Evolutionary conservation across 2,329 filamentous ascomycete species (phyloP).

Genomic region (Aspergillus intermedius): DNA sequence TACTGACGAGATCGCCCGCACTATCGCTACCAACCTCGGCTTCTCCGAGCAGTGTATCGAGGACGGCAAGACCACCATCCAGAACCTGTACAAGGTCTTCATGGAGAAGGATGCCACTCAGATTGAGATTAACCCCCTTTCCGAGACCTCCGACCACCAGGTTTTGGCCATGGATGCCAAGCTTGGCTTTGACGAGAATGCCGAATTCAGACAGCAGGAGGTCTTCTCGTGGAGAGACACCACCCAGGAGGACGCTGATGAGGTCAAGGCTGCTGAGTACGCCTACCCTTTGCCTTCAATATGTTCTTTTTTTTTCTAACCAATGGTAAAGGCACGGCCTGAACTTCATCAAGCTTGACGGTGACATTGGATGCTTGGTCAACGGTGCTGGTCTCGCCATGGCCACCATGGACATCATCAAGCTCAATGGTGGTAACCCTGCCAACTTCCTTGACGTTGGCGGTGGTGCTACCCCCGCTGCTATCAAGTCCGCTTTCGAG

Average conservation of each 20-base stretch:
- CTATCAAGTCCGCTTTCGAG: constrained; percentile 96
- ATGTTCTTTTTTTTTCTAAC: constrained; percentile 9
- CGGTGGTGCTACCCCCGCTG: constrained; percentile 90
- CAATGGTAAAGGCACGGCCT: constrained; percentile 55
- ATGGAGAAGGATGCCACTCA: constrained; percentile 97
- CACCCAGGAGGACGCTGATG: constrained; percentile 92
- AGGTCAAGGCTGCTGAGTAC: constrained; percentile 91
- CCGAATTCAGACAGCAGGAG: constrained; percentile 96
- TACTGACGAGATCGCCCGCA: constrained; percentile 86
- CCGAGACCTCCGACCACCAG: constrained; percentile 96
- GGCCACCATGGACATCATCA: constrained; percentile 99
- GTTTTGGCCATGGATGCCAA: constrained; percentile 99
- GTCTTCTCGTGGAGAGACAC: constrained; percentile 90
- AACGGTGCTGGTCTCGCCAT: constrained; percentile 98
- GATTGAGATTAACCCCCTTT: constrained; percentile 99
- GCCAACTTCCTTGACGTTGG: constrained; percentile 99
- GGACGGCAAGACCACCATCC: constrained; percentile 90
- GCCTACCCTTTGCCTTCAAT: constrained; percentile 9
- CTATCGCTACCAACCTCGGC: constrained; percentile 84
- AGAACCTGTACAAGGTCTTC: constrained; percentile 99
- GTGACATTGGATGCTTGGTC: constrained; percentile 97
- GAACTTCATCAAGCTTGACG: constrained; percentile 99
- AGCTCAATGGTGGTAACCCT: constrained; percentile 91
- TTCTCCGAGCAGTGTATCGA: constrained; percentile 98
- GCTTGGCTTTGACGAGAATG: constrained; percentile 97